Evolutionary conservation across 352 stramenopile genomes (phyloP), one percentile per base, ranked within the genome.

Genomic region (Globisporangium orthogonon): DNA sequence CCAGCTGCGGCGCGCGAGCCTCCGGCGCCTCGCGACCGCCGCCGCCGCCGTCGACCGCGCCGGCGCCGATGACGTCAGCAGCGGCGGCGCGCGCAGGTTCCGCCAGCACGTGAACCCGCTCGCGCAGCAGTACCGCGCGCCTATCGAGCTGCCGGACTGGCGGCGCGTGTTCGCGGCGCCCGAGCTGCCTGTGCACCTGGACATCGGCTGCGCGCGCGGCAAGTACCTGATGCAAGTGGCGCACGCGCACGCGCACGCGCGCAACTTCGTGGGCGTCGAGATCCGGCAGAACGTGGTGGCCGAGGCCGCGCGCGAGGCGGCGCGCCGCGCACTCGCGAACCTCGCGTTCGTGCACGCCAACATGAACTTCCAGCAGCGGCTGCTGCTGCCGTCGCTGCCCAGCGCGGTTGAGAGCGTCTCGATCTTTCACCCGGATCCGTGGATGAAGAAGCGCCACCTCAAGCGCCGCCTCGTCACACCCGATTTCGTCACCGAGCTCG

Each of bases 351-450:
- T 95, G 11, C 83, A 94, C 54, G 86, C 77, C 43, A 95, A 92
- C 66, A 92, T 95, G 75, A 95, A 94, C 63, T 61, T 89, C 47
- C 86, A 95, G 49, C 76, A 89, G 60, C 35, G 52, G 3, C 65
- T 65, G 45, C 55, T 95, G 58, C 50, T 95, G 50, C 66, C 71
- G 35, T 86, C 79, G 29, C 54, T 95, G 39, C 77, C 82, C 6
- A 70, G 59, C 10, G 62, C 61, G 0, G 62, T 91, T 44, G 55
- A 60, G 31, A 94, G 86, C 60, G 83, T 95, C 2, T 95, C 86
- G 46, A 95, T 95, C 58, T 91, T 94, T 61, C 83, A 95, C 58
- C 86, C 86, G 29, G 86, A 95, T 33, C 86, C 86, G 65, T 95
- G 86, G 86, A 89, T 93, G 75, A 95, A 95, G 66, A 95, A 94